phyloP scores from a whole-genome alignment of 1,284 basidiomycete genomes.

The Microbotryomycetes sp. region DNA sequence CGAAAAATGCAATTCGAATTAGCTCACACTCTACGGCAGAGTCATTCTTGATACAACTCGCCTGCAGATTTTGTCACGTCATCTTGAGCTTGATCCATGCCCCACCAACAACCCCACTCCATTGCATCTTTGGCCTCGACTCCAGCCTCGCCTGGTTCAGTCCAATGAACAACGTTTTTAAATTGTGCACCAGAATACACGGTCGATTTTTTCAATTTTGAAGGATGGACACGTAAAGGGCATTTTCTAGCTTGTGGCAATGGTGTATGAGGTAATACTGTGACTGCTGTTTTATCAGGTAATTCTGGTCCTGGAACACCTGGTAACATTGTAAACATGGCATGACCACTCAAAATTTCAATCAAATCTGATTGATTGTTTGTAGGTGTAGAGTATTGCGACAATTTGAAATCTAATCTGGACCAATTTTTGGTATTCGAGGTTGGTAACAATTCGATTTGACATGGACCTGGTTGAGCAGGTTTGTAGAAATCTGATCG shows the following conservation, averaged over 20 bases:
- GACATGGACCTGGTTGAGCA: constrained; percentile 2
- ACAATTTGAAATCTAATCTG: constrained; percentile 21
- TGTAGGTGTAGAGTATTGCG: constrained; percentile 9
- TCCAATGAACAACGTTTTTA: constrained; percentile 3
- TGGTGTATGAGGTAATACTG: constrained; percentile 7
- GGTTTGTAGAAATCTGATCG: constrained; percentile 21
- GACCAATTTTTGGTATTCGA: constrained; percentile 24
- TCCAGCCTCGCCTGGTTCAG: constrained; percentile 18
- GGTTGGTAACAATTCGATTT: constrained; percentile 17
- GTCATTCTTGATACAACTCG: not conserved
- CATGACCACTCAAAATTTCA: constrained; percentile 14
- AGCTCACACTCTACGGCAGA: no score
- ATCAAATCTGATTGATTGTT: not conserved
- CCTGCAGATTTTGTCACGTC: constrained; percentile 11
- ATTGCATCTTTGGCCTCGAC: constrained; percentile 3
- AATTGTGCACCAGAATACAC: constrained; percentile 8
- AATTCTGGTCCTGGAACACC: not conserved
- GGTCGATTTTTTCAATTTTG: not conserved
- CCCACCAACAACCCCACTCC: constrained; percentile 25
- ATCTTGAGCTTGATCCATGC: constrained; percentile 19
- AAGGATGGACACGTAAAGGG: constrained; percentile 21
- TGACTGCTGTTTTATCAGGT: not conserved
- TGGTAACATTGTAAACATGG: constrained; percentile 10
- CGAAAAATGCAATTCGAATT: no score
- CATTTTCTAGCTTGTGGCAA: constrained; percentile 10